Evolutionary conservation across 768 basidiomycete species (phyloP).

Genomic region (Amanita fuliginea): DNA sequence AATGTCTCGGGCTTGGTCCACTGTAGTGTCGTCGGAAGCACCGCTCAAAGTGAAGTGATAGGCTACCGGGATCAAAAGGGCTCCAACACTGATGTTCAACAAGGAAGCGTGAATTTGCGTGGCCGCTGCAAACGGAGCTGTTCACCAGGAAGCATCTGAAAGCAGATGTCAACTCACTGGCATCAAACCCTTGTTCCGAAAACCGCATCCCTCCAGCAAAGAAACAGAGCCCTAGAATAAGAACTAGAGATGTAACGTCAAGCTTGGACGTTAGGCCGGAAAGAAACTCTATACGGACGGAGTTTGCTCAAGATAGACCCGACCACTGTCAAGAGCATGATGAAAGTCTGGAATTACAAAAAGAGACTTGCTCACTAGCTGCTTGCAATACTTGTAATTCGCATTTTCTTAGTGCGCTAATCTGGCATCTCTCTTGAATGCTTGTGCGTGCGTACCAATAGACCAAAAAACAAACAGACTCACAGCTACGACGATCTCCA

Average conservation of each 20-base stretch:
- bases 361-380: constrained; percentile 37
- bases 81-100: constrained; percentile 67
- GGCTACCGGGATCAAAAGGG: constrained; percentile 67
- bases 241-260: constrained; percentile 32
- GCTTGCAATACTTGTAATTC: constrained; percentile 76
- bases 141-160: not conserved
- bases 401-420: constrained; percentile 75
- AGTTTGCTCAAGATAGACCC: constrained; percentile 79
- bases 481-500: constrained; percentile 65
- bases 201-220: constrained; percentile 72
- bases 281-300: constrained; percentile 21
- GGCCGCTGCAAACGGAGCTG: constrained; percentile 33
- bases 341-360: not conserved
- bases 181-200: constrained; percentile 69
- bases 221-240: constrained; percentile 80
- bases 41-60: constrained; percentile 51
- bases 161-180: constrained; percentile 30
- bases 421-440: constrained; percentile 25
- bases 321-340: constrained; percentile 38
- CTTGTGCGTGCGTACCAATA: not conserved
- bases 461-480: constrained; percentile 15
- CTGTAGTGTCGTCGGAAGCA: constrained; percentile 10
- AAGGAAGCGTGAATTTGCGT: constrained; percentile 68
- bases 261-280: not conserved
- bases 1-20: constrained; percentile 35